Evolutionary conservation across 345 rosid species (phyloP).

Genomic region (Salix brachista): DNA sequence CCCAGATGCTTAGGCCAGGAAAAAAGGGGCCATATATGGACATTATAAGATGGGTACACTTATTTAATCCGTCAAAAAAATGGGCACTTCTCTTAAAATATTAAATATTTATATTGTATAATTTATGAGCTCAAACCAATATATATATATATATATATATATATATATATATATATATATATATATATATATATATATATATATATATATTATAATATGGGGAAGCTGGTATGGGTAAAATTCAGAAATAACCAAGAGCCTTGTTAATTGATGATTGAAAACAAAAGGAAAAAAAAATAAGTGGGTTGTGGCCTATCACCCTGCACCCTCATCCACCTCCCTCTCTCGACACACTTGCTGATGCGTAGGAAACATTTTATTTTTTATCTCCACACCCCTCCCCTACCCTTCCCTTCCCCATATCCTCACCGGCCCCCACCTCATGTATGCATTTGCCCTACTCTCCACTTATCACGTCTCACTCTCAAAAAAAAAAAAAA

Average conservation of each 20-base stretch:
- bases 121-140: background rate
- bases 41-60: conserved; percentile 45
- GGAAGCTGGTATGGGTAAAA: conserved; percentile 43
- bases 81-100: background rate
- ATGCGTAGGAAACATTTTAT: conserved; percentile 51
- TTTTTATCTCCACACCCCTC: conserved; percentile 29
- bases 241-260: conserved; percentile 34
- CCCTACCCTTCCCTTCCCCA: conserved; percentile 22
- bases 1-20: conserved; percentile 1
- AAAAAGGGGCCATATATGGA: conserved; percentile 26
- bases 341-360: conserved; percentile 49
- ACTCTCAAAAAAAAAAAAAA: too few relatives aligned
- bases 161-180: background rate
- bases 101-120: conserved; percentile 1
- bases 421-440: background rate
- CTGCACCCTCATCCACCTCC: conserved; percentile 50
- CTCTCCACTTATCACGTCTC: conserved; percentile 20
- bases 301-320: conserved; percentile 49
- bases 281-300: conserved; percentile 24
- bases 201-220: background rate
- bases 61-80: conserved; percentile 20
- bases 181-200: background rate
- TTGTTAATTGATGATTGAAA: conserved; percentile 53
- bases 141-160: background rate
- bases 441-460: conserved; percentile 24